These are phyloP conservation scores for Rhodomyrtus psidioides DNA, from an alignment of 441 rosid species.

Conservation along the genomic window DNA sequence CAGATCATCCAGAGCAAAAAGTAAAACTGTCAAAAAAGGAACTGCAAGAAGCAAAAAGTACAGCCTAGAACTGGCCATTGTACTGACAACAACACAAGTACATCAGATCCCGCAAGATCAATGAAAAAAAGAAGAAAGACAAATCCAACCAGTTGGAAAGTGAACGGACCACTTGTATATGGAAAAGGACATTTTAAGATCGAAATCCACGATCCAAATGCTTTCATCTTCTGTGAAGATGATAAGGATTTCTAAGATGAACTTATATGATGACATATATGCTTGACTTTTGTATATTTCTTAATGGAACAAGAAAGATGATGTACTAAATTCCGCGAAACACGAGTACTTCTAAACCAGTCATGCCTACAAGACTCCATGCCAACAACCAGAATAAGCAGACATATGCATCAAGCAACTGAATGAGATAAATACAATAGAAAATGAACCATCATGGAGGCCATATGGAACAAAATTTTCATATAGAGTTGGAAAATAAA, in stretches of 20 bases:
- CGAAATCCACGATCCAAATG: neutral
- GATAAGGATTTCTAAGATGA: neutral
- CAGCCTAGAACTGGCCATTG: neutral
- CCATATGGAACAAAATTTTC: neutral
- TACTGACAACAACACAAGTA: neutral
- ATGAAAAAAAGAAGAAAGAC: neutral
- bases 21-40: neutral
- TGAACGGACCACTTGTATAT: neutral
- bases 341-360: neutral
- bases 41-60: neutral
- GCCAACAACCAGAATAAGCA: neutral
- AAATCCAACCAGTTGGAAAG: neutral
- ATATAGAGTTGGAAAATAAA: neutral
- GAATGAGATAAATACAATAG: neutral
- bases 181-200: neutral
- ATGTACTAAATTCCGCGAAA: neutral
- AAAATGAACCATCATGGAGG: neutral
- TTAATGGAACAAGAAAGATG: neutral
- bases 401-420: neutral
- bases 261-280: neutral
- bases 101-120: neutral
- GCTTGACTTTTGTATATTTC: neutral
- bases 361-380: neutral
- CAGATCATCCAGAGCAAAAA: constrained; percentile 3
- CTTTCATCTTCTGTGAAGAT: neutral